Base-by-base conservation (phyloP, 1,139 yeast species). In the Zhuliangozyma blackwelliae region DNA sequence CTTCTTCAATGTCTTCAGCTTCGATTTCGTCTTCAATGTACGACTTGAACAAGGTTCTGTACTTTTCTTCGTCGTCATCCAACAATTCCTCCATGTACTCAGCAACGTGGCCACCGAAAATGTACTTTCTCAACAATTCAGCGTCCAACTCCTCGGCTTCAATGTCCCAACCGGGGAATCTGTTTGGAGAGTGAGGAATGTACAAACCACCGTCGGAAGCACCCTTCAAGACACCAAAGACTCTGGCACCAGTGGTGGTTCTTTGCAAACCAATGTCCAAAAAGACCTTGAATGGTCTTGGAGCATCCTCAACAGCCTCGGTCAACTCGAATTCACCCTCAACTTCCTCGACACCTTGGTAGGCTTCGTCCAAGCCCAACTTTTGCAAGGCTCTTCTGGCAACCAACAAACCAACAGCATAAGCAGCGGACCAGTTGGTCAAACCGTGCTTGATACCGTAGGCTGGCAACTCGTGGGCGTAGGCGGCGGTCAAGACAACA, bases 151-250 rank as follows among this genome's bases (percentile, higher is more conserved):
- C 98, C 78, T 90, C 96, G 61, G 85, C 68, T 79, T 92, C 99
- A 63, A 90, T 86, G 76, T 92, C 99, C 95, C 92, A 92, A 78
- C 98, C 99, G 75, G 99, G 99, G 96, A 90, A 92, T 85, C 98
- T 90, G 83, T 90, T 90, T 67, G 96, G 86, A 59, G 96, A 88
- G 90, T 92, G 99, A 57, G 99, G 99, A 68, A 92, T 80, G 90
- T 86, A 88, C 65, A 92, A 80, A 64, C 99, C 99, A 86, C 98
- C 99, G 72, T 92, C 99, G 51, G 97, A 90, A 67, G 98, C 98
- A 86, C 99, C 99, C 85, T 92, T 92, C 69, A 94, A 80, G 67
- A 90, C 97, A 86, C 97, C 99, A 64, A 92, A 92, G 70, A 92
- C 81, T 77, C 96, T 88, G 68, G 97, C 97, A 88, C 99, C 99